A percentile compares a stretch with the other conserved stretches of the same genome.
Conservation (phyloP, 2,329 filamentous ascomycete species). For the Dichotomopilus funicola region DNA sequence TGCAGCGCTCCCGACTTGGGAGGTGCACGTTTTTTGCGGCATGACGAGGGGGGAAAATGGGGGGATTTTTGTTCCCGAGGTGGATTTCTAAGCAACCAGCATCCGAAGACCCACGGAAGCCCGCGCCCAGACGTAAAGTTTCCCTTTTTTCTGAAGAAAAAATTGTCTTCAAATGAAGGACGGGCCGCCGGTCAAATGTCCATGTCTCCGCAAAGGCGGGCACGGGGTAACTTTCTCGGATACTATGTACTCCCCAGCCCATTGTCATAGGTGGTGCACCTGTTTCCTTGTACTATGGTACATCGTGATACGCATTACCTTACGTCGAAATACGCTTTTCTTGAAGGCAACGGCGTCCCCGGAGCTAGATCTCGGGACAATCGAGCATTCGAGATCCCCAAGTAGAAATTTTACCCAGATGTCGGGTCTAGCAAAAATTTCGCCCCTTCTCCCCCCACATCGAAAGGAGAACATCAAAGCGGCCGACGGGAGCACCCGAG, state of each 20-base stretch:
- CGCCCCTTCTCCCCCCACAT: too few species aligned
- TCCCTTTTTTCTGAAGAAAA: not conserved
- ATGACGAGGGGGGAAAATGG: not conserved
- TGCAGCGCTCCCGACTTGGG: not conserved
- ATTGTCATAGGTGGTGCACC: too few species aligned
- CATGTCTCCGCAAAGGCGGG: not conserved
- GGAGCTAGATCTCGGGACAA: not conserved
- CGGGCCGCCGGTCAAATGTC: conserved; percentile 4
- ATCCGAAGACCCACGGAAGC: not conserved
- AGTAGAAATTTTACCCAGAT: too few species aligned
- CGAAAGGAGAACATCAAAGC: too few species aligned
- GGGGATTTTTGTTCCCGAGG: not conserved
- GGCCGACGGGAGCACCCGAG: not conserved
- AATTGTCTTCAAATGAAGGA: not conserved
- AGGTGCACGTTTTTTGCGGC: conserved; percentile 15
- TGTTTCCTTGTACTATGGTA: too few species aligned
- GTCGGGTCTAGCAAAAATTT: too few species aligned
- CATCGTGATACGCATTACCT: too few species aligned
- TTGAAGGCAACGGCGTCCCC: not conserved
- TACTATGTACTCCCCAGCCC: too few species aligned
- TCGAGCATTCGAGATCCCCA: too few species aligned
- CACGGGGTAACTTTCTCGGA: too few species aligned
- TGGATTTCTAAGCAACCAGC: conserved; percentile 13
- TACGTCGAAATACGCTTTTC: not conserved
- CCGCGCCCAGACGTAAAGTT: not conserved